Evolutionary conservation across 2,329 filamentous ascomycete genomes (phyloP), one percentile per base, ranked within the genome.

Genomic region (Grosmannia penicillata): DNA sequence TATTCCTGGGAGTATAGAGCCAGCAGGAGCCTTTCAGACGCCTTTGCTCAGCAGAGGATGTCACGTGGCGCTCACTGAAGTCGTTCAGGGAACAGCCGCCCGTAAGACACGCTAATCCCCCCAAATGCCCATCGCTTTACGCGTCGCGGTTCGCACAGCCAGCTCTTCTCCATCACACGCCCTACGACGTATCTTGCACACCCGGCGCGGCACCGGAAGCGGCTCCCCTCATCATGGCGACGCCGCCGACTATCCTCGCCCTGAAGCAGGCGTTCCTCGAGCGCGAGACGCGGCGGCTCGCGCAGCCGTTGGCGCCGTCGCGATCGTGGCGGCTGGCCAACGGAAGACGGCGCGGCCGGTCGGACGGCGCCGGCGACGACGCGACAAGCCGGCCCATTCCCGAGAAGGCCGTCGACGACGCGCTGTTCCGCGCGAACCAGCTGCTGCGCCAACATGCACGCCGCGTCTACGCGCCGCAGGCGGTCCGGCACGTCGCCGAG

Each of bases 401-500:
- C 13, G 59, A 65, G 18, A 65, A 63, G 41, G 56, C 62, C 17
- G 57, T 78, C 39, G 68, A 76, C 47, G 71, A 77, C 43, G 71
- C 65, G 11, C 53, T 78, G 5, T 59, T 62, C 45, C 65, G 65
- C 29, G 60, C 82, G 11, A 81, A 82, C 51, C 68, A 75, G 43
- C 58, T 65, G 14, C 57, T 83, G 13, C 68, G 70, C 46, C 74
- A 78, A 47, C 80, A 85, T 53, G 68, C 68, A 23, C 71, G 70
- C 26, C 68, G 75, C 39, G 74, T 75, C 6, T 82, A 82, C 53
- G 68, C 75, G 14, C 69, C 76, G 0, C 75, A 80, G 48, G 76
- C 78, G n/a, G 73, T 69, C 37, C 69, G 78, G 26, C 76, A 82
- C 49, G 69, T 84, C 15, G 78, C 79, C 2, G 78, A 82, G 59